Base-by-base conservation (phyloP, 2,329 filamentous ascomycete species). In the Samsoniella hepiali region DNA sequence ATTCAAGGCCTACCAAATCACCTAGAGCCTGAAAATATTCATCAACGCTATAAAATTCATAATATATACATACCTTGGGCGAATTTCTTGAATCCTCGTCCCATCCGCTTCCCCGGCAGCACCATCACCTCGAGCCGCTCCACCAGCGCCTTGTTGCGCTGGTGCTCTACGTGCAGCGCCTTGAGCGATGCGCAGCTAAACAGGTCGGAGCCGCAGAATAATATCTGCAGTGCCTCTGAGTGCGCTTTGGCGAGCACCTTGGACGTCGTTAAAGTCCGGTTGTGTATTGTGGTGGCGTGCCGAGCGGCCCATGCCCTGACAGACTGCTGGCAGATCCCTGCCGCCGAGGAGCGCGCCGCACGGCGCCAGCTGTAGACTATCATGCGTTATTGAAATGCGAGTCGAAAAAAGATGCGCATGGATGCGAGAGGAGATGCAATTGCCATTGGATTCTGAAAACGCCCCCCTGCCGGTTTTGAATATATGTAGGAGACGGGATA, bases 171-270 rank as follows among this genome's bases (percentile, higher is more conserved):
- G 69, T 89, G 75, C 40, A 99, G 78, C 6, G 90, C 90, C 64
- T 79, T 78, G 57, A 99, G 80, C 1, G 92, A 91, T 59, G 84
- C 84, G 70, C 89, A 89, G 78, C 94, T 97, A 76, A 98, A 97
- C 2, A 88, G 82, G 75, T 99, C 95, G 3, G 94, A 95, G 66
- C 95, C 95, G 77, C 93, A 98, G 77, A 97, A 99, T 4, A 99
- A 83, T 61, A 99, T 92, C 40, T 88, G 84, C 38, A 99, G 81
- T 3, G 91, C 90, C 5, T 86, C 81, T 0, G 81, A 78, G 45
- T 53, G 67, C 29, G 49, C 38, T 34, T 64, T 53, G 10, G 60
- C 11, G 9, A 47, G n/a, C n/a, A 7, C 36, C 15, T 1, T 42
- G 13, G 54, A 64, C 15, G 68, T 67, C 11, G 71, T 70, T 22